Percentiles rank a stretch among this genome's conserved stretches.
These are phyloP conservation scores for Morella rubra DNA, from an alignment of 306 rosid genomes.

Conservation along the genomic window DNA sequence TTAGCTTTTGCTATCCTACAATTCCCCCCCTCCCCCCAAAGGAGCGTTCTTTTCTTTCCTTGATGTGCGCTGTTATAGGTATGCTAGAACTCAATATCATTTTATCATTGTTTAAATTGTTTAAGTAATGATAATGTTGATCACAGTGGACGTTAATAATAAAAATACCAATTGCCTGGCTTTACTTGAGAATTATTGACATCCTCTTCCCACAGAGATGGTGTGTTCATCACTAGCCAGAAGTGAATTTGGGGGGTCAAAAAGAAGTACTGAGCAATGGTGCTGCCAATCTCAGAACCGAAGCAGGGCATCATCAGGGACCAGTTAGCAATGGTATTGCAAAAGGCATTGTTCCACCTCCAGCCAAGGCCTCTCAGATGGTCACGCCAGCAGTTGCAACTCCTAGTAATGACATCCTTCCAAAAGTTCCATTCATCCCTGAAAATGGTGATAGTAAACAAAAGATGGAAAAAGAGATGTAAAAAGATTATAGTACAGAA, in stretches of 20 bases:
- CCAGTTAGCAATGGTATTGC: conserved; percentile 49
- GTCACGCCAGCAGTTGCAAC: conserved; percentile 38
- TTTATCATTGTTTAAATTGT: neutral
- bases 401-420: conserved; percentile 34
- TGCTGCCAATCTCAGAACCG: conserved; percentile 37
- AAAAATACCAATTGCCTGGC: no score
- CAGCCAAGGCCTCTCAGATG: conserved; percentile 38
- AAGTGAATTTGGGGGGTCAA: conserved; percentile 51
- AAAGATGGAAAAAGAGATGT: conserved; percentile 43
- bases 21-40: neutral
- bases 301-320: conserved; percentile 36
- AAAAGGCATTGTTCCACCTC: conserved; percentile 39
- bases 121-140: neutral
- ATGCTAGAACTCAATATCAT: neutral
- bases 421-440: conserved; percentile 37
- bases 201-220: conserved; percentile 63
- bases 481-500: conserved; percentile 37
- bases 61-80: neutral
- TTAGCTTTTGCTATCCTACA: conserved; percentile 14
- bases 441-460: conserved; percentile 56
- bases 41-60: no score
- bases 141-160: neutral
- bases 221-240: conserved; percentile 74
- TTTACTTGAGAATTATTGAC: conserved; percentile 20
- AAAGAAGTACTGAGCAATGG: conserved; percentile 48